A percentile compares a stretch with the other conserved stretches of the same genome.
Conservation (phyloP, 305 asterid species). For the Nicotiana rustica region DNA sequence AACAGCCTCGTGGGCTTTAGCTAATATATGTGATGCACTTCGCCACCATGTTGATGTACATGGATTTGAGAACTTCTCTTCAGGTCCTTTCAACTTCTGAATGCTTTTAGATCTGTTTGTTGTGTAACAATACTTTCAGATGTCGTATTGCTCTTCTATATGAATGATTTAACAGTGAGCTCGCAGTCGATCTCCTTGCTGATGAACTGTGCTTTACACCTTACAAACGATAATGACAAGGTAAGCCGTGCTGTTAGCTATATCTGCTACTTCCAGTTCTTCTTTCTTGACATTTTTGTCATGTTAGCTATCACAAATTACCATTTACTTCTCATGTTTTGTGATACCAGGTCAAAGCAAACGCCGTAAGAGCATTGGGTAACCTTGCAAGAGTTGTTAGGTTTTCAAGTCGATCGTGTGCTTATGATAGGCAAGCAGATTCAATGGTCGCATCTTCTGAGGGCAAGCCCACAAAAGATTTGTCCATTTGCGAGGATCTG, state of each 20-base stretch:
- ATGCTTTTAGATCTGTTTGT: conserved; percentile 41
- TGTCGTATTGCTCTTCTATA: conserved; percentile 43
- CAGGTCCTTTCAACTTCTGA: conserved; percentile 39
- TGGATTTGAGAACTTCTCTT: conserved; percentile 54
- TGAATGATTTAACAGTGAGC: conserved; percentile 60
- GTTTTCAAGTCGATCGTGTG: conserved; percentile 50
- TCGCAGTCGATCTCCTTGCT: conserved; percentile 61
- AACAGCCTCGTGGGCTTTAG: conserved; percentile 97
- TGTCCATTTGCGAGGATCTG: conserved; percentile 43
- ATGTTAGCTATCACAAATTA: neutral
- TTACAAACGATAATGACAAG: conserved; percentile 93
- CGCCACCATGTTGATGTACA: conserved; percentile 63
- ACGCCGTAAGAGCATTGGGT: conserved; percentile 97
- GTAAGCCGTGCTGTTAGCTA: conserved; percentile 46
- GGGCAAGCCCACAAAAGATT: conserved; percentile 36
- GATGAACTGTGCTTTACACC: conserved; percentile 69
- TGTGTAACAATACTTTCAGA: conserved; percentile 36
- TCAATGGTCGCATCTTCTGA: conserved; percentile 36
- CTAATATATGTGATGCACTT: conserved; percentile 88
- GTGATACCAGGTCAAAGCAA: conserved; percentile 77
- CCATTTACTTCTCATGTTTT: neutral
- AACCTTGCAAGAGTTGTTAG: conserved; percentile 79
- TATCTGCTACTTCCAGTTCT: conserved; percentile 13
- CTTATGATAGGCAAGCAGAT: conserved; percentile 46
- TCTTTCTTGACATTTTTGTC: neutral